phyloP scores from a whole-genome alignment of 78 protist genomes.

The Ministeria vibrans region DNA sequence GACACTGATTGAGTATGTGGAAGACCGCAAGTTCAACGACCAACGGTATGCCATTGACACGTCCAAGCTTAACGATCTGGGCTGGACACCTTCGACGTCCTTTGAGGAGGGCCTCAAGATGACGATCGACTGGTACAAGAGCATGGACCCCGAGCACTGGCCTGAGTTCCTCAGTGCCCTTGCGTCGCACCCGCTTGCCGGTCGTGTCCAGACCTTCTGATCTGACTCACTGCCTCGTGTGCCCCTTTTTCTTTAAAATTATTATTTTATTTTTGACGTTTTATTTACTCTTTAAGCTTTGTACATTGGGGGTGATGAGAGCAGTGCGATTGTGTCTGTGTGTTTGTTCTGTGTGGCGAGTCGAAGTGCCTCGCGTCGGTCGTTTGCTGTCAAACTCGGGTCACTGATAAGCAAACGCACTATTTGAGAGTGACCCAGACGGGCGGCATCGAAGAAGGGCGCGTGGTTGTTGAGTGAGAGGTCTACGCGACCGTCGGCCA shows the following conservation, averaged over 20 bases:
- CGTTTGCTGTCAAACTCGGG: too few species aligned
- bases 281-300: not conserved
- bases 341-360: too few species aligned
- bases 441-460: too few species aligned
- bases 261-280: too few species aligned
- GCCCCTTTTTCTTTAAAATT: not conserved
- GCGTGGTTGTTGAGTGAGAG: too few species aligned
- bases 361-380: too few species aligned
- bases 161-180: constrained; percentile 6
- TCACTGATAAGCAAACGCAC: too few species aligned
- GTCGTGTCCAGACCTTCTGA: not conserved
- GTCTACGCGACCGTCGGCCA: too few species aligned
- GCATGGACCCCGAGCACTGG: constrained; percentile 7
- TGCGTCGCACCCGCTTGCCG: constrained; percentile 20
- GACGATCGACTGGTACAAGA: constrained; percentile 30
- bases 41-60: constrained; percentile 45
- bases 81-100: constrained; percentile 38
- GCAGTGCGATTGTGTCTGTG: not conserved
- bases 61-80: constrained; percentile 38
- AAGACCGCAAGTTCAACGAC: constrained; percentile 84
- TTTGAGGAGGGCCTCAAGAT: constrained; percentile 31
- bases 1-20: constrained; percentile 34
- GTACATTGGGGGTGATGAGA: not conserved
- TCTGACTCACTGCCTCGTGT: not conserved
- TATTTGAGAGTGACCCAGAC: too few species aligned